Percentiles rank a stretch among this genome's conserved stretches.
Evolutionary conservation across 2,329 filamentous ascomycete species (phyloP).

Genomic region (Fusarium liriodendri): DNA sequence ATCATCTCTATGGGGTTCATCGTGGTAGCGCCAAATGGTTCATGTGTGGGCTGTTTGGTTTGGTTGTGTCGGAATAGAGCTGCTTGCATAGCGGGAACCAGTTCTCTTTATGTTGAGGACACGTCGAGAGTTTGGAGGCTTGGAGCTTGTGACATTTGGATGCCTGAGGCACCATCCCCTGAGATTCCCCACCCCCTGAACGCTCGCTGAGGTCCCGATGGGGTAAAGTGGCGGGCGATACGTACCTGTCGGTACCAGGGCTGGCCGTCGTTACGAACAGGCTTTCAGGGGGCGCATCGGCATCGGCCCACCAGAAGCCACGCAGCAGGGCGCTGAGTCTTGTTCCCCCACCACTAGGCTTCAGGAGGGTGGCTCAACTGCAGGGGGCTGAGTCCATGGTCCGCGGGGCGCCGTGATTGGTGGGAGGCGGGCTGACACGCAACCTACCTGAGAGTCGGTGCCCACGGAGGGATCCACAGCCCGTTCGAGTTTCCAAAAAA

Average conservation of each 20-base stretch:
- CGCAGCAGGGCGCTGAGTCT: constrained; percentile 7
- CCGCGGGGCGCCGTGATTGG: constrained; percentile 17
- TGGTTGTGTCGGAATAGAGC: constrained; percentile 24
- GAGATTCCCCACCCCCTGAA: constrained; percentile 31
- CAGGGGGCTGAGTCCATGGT: constrained; percentile 26
- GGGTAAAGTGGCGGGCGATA: constrained; percentile 25
- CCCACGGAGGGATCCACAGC: constrained; percentile 16
- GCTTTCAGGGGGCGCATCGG: constrained; percentile 31
- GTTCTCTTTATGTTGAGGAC: constrained; percentile 52
- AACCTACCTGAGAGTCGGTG: constrained; percentile 1
- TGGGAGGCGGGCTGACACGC: constrained; percentile 23
- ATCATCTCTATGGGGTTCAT: constrained; percentile 2
- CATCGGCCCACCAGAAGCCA: constrained; percentile 26
- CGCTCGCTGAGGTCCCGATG: constrained; percentile 15
- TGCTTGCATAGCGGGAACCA: constrained; percentile 36
- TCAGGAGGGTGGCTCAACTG: constrained; percentile 32
- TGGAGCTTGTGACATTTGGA: constrained; percentile 4
- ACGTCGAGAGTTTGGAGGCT: constrained; percentile 43
- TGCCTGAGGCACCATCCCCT: constrained; percentile 48
- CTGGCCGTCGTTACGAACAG: constrained; percentile 16
- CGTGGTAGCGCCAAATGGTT: constrained; percentile 22
- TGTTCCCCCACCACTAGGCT: constrained; percentile 17
- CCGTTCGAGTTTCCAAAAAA: constrained; percentile 39
- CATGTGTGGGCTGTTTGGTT: constrained; percentile 25
- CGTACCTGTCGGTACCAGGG: constrained; percentile 28